Percentiles rank a stretch among this genome's conserved stretches.
phyloP scores from a whole-genome alignment of 1,284 basidiomycete species.

The Irpex lacteus region DNA sequence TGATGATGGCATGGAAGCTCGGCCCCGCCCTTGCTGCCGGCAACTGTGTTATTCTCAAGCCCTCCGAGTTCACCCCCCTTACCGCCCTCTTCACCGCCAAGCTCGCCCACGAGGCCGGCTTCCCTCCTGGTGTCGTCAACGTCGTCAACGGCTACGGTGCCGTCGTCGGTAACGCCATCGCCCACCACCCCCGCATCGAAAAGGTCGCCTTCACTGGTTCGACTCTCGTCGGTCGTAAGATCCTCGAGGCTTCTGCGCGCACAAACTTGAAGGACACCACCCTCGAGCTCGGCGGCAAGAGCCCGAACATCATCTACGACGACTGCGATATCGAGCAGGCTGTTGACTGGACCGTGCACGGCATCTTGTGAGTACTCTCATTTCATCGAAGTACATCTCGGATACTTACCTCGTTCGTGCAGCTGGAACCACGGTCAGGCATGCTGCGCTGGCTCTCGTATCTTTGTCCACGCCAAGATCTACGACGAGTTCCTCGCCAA shows the following conservation, averaged over 20 bases:
- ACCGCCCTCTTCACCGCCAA: constrained; percentile 62
- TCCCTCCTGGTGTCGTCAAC: constrained; percentile 75
- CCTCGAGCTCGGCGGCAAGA: constrained; percentile 93
- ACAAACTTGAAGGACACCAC: constrained; percentile 89
- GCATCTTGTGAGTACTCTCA: constrained; percentile 53
- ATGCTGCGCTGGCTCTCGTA: constrained; percentile 84
- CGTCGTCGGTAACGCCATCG: constrained; percentile 64
- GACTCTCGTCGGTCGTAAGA: constrained; percentile 80
- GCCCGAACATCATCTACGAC: constrained; percentile 75
- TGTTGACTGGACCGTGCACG: constrained; percentile 78
- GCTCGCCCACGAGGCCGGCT: constrained; percentile 53
- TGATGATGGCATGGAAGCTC: constrained; percentile 82
- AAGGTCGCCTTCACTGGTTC: constrained; percentile 78
- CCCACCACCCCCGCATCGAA: constrained; percentile 62
- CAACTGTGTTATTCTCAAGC: constrained; percentile 83
- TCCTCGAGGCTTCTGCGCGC: constrained; percentile 82
- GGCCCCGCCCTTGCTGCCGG: constrained; percentile 85
- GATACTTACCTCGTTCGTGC: background rate
- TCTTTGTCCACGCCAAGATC: constrained; percentile 82
- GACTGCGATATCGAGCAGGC: constrained; percentile 79
- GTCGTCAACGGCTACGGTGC: constrained; percentile 64
- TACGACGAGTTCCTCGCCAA: constrained; percentile 75
- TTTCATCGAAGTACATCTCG: background rate
- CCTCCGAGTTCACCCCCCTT: constrained; percentile 89
- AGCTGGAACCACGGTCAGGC: constrained; percentile 83